phyloP scores from a whole-genome alignment of 495 filamentous ascomycete genomes.

The Friedmanniomyces simplex region DNA sequence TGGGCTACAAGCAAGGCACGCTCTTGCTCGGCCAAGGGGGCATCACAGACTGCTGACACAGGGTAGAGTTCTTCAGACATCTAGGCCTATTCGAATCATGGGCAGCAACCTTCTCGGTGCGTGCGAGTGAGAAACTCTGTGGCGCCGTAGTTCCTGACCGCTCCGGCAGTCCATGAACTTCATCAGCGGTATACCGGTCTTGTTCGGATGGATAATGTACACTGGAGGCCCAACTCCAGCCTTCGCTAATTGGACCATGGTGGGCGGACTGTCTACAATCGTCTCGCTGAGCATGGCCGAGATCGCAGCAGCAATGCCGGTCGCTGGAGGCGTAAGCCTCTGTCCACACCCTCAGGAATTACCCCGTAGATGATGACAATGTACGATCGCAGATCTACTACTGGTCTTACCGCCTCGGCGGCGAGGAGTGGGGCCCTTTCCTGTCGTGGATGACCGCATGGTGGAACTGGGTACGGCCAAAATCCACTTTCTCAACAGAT shows the following conservation, averaged over 20 bases:
- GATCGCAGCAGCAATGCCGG: conserved; percentile 22
- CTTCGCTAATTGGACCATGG: conserved; percentile 12
- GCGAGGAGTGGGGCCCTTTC: conserved; percentile 29
- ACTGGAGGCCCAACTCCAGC: conserved; percentile 6
- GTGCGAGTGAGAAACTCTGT: background rate
- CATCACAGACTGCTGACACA: background rate
- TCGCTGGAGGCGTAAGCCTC: conserved; percentile 32
- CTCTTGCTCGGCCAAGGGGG: background rate
- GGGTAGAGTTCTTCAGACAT: conserved; percentile 2
- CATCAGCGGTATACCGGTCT: conserved; percentile 7
- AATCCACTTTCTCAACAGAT: background rate
- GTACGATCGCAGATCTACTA: background rate
- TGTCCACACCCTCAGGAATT: conserved; percentile 1
- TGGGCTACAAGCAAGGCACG: conserved; percentile 7
- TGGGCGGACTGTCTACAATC: conserved; percentile 8
- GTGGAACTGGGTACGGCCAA: conserved; percentile 19
- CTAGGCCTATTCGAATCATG: conserved; percentile 8
- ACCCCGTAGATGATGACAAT: background rate
- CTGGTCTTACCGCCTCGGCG: conserved; percentile 24
- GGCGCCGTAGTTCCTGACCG: background rate
- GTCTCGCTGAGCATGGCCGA: conserved; percentile 19
- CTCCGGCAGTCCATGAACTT: conserved; percentile 1
- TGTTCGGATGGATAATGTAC: conserved; percentile 11
- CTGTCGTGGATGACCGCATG: conserved; percentile 31
- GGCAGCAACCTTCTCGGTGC: conserved; percentile 4